phyloP scores from a whole-genome alignment of 768 basidiomycete species.

The Mrakia gelida region DNA sequence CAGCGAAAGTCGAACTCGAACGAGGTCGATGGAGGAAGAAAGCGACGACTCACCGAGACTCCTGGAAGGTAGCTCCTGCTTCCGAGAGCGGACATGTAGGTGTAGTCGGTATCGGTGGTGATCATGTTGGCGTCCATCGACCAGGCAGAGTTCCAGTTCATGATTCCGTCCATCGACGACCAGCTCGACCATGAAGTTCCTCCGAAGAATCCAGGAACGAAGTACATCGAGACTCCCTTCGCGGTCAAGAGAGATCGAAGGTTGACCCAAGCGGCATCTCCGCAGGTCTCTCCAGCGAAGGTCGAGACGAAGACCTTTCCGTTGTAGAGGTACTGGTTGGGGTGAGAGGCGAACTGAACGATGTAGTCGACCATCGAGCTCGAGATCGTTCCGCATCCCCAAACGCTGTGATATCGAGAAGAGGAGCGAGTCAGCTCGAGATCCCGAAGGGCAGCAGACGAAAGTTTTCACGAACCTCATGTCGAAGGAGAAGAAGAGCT shows the following conservation, averaged over 20 bases:
- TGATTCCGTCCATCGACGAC: slow-evolving; percentile 21
- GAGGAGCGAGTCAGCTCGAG: background rate
- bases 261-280: slow-evolving; percentile 25
- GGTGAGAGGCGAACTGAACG: slow-evolving; percentile 53
- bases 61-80: slow-evolving; percentile 25
- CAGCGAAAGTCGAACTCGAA: background rate
- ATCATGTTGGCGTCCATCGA: slow-evolving; percentile 32
- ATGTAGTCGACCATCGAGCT: slow-evolving; percentile 48
- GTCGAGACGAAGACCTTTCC: slow-evolving; percentile 62
- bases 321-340: slow-evolving; percentile 58
- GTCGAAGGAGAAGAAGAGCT: slow-evolving; percentile 31
- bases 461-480: background rate
- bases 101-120: slow-evolving; percentile 17
- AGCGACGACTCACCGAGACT: slow-evolving; percentile 17
- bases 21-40: background rate
- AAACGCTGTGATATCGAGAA: slow-evolving; percentile 13
- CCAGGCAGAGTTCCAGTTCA: slow-evolving; percentile 38
- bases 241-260: slow-evolving; percentile 2
- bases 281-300: slow-evolving; percentile 65
- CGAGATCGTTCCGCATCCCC: slow-evolving; percentile 17
- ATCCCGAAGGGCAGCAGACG: background rate
- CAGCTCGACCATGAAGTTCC: background rate
- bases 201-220: slow-evolving; percentile 55
- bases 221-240: slow-evolving; percentile 20
- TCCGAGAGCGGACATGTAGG: slow-evolving; percentile 8